Evolutionary conservation across 169 alveolate species (phyloP), one percentile per base, ranked within the genome.

Genomic region (Blepharisma undulans): DNA sequence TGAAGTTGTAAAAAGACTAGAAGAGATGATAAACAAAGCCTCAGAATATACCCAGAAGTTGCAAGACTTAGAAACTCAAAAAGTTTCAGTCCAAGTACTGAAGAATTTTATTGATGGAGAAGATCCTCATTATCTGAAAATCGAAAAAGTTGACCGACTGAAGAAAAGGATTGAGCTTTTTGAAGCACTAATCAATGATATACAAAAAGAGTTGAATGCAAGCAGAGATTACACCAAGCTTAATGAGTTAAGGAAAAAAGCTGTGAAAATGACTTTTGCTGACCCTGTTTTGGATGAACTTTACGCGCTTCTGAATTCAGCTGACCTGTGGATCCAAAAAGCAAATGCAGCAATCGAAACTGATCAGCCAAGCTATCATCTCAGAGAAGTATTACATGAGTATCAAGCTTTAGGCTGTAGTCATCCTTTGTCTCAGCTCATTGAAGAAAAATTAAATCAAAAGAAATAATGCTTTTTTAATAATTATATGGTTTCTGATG

Each of bases 81-180:
- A 32, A 32, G 71, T 74, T 34, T 25, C 89, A 32, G 33, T 82
- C 10, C 71, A 22, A 22, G 32, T 22, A 78, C 60, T 48, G 74
- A 82, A 82, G 77, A 60, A 48, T 21, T 82, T 82, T 30, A n/a
- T 82, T 48, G 89, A 82, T 7, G 74, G 29, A 22, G 89, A 48
- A 48, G 29, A n/a, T 59, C 30, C 74, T 21, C 89, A 82, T 18
- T 82, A 48, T 60, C 33, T 29, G 29, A 82, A 82, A n/a, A n/a
- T 82, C 22, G 89, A 82, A 25, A 36, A 21, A 21, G 33, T 82
- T n/a, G 89, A 82, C 8, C 33, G 34, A 59, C 29, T 34, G 32
- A 34, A 60, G 36, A 82, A 59, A 59, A 82, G 60, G 34, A 22
- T 82, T 12, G 89, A 82, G 60, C 89, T 22, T 3, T 82, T 82